A percentile compares a stretch with the other conserved stretches of the same genome.
Evolutionary conservation across 2,329 filamentous ascomycete genomes (phyloP).

Genomic region (Xylaria sp.): DNA sequence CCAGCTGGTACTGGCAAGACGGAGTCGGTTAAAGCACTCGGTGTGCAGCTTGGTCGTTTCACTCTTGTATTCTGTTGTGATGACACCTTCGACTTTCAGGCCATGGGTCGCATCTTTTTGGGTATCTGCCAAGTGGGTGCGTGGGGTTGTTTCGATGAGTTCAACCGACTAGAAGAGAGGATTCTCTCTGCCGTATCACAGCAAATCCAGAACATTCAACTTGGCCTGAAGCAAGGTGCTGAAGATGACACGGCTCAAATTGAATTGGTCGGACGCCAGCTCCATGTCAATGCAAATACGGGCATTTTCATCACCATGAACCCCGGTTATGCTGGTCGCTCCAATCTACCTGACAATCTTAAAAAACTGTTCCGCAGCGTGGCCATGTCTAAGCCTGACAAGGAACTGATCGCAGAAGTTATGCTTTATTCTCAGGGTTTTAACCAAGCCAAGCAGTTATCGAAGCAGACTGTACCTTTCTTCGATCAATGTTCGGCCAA

Average conservation of each 20-base stretch:
- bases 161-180: conserved; percentile 97
- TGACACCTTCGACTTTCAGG: conserved; percentile 99
- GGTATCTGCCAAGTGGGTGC: conserved; percentile 99
- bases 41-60: conserved; percentile 95
- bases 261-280: conserved; percentile 90
- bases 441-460: conserved; percentile 92
- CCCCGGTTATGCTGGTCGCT: conserved; percentile 96
- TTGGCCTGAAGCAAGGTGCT: conserved; percentile 86
- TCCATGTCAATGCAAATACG: conserved; percentile 90
- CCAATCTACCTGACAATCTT: conserved; percentile 96
- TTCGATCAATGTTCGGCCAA: conserved; percentile 87
- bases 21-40: conserved; percentile 97
- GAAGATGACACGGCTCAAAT: conserved; percentile 89
- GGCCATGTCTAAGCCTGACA: conserved; percentile 99
- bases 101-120: conserved; percentile 99
- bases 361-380: conserved; percentile 99
- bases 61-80: conserved; percentile 99
- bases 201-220: conserved; percentile 99
- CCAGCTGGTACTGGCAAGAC: conserved; percentile 99
- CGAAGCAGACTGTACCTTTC: conserved; percentile 96
- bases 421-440: conserved; percentile 99
- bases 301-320: conserved; percentile 99
- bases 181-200: conserved; percentile 98
- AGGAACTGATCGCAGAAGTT: conserved; percentile 98
- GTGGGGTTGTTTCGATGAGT: conserved; percentile 99